These are phyloP conservation scores for Dorcoceras hygrometricum DNA, from an alignment of 257 asterid species.

Conservation along the genomic window DNA sequence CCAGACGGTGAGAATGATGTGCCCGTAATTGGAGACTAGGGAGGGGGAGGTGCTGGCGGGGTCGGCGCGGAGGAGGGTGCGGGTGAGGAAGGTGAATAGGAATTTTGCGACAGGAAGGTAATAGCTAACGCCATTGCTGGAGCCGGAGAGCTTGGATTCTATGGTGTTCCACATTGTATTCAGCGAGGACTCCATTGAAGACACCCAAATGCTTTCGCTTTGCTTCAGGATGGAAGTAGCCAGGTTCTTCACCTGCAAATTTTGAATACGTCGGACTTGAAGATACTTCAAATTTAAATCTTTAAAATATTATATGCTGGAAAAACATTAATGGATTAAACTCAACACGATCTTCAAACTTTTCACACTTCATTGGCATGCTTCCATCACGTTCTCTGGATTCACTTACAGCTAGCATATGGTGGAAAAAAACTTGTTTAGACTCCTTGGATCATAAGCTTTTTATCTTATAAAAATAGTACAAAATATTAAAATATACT, in stretches of 20 bases:
- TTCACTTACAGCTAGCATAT: no score
- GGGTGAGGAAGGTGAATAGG: conserved; percentile 74
- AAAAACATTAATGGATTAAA: no score
- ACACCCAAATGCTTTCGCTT: conserved; percentile 70
- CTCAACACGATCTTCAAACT: no score
- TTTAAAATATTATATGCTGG: no score
- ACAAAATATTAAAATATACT: no score
- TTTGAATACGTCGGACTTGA: no score
- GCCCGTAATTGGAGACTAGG: conserved; percentile 50
- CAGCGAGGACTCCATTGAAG: conserved; percentile 52
- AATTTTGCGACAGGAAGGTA: conserved; percentile 52
- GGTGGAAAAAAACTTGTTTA: no score
- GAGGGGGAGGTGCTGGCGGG: conserved; percentile 49
- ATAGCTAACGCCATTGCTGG: conserved; percentile 27
- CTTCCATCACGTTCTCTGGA: no score
- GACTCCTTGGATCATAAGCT: no score
- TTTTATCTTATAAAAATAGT: no score
- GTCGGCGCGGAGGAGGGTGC: conserved; percentile 59
- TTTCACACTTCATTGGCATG: no score
- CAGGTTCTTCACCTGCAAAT: conserved; percentile 55
- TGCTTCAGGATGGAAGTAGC: conserved; percentile 54
- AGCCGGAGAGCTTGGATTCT: conserved; percentile 48
- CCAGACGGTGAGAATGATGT: conserved; percentile 60
- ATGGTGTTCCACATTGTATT: conserved; percentile 49
- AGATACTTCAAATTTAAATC: no score